phyloP scores from a whole-genome alignment of 1,284 basidiomycete species.

The Rhodotorula sp. region DNA sequence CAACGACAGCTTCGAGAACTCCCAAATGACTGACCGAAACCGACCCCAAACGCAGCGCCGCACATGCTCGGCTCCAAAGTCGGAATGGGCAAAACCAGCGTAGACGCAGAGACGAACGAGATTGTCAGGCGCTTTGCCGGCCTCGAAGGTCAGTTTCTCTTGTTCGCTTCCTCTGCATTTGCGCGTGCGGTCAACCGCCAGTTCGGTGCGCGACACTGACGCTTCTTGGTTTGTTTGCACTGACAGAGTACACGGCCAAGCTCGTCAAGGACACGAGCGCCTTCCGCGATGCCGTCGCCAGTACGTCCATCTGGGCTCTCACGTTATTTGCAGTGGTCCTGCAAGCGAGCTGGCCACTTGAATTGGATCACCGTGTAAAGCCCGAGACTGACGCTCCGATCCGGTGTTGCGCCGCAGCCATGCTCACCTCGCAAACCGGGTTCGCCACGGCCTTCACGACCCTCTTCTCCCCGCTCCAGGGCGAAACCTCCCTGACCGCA shows the following conservation, averaged over 20 bases:
- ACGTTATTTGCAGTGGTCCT: too few species aligned
- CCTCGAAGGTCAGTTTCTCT: conserved; percentile 26
- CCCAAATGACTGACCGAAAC: background rate
- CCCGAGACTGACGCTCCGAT: too few species aligned
- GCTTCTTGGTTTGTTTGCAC: conserved; percentile 22
- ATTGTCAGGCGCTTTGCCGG: conserved; percentile 37
- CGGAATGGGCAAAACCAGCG: conserved; percentile 85
- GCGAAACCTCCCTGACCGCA: conserved; percentile 57
- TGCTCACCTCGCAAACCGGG: conserved; percentile 73
- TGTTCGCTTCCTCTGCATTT: too few species aligned
- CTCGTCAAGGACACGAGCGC: conserved; percentile 85
- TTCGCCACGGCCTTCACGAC: conserved; percentile 74
- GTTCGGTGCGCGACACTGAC: too few species aligned
- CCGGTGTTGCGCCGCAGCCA: conserved; percentile 54
- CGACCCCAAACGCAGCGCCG: conserved; percentile 61
- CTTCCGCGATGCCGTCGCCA: conserved; percentile 76
- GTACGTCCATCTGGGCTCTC: conserved; percentile 53
- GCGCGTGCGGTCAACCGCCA: background rate
- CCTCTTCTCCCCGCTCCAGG: conserved; percentile 71
- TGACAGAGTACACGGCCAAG: conserved; percentile 83
- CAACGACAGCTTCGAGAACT: background rate
- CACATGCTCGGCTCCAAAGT: conserved; percentile 79
- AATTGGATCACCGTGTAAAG: too few species aligned
- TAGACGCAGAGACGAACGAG: conserved; percentile 58
- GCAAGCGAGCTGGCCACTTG: background rate